Evolutionary conservation across 441 rosid species (phyloP).

Genomic region (Biscutella auriculata): DNA sequence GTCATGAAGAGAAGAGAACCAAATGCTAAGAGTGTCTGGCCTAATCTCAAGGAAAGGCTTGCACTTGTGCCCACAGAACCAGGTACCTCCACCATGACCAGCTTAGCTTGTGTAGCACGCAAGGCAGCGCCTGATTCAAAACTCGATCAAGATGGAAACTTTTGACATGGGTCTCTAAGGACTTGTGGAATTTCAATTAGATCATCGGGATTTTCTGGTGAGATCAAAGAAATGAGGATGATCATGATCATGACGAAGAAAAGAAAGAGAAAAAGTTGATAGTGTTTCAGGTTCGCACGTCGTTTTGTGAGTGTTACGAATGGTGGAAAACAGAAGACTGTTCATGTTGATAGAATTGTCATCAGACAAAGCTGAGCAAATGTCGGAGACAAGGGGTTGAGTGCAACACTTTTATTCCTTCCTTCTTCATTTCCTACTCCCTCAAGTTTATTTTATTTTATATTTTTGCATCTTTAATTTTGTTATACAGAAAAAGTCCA

Average conservation of each 20-base stretch:
- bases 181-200: background rate
- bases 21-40: constrained; percentile 54
- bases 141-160: constrained; percentile 2
- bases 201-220: background rate
- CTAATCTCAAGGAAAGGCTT: constrained; percentile 69
- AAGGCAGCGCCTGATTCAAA: background rate
- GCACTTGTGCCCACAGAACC: constrained; percentile 68
- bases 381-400: constrained; percentile 20
- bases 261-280: background rate
- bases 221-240: background rate
- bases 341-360: constrained; percentile 23
- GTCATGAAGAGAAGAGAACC: constrained; percentile 82
- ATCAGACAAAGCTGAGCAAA: constrained; percentile 23
- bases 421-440: background rate
- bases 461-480: background rate
- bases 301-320: constrained; percentile 10
- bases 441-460: background rate
- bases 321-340: constrained; percentile 25
- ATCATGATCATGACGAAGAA: constrained; percentile 1
- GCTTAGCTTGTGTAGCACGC: constrained; percentile 6
- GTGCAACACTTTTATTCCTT: constrained; percentile 11
- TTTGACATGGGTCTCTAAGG: background rate
- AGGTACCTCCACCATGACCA: constrained; percentile 37
- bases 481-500: background rate
- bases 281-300: constrained; percentile 25